A percentile compares a stretch with the other conserved stretches of the same genome.
phyloP scores from a whole-genome alignment of 2,329 filamentous ascomycete species.

The Calonectria pauciramosa region DNA sequence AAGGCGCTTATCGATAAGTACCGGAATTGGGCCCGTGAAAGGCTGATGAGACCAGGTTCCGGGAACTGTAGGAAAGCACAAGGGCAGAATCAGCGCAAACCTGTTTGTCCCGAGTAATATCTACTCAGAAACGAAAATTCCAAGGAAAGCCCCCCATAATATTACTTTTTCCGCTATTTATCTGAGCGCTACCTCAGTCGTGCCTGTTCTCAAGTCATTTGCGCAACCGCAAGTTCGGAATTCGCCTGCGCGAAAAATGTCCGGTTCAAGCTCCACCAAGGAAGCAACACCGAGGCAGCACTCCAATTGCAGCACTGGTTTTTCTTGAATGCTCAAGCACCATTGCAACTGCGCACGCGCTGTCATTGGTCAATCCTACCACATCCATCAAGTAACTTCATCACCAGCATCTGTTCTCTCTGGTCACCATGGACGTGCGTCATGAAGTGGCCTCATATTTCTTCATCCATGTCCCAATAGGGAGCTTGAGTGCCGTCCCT shows the following conservation, averaged over 20 bases:
- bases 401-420: neutral
- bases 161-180: neutral
- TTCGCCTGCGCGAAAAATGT: constrained; percentile 19
- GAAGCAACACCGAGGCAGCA: constrained; percentile 13
- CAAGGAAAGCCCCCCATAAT: constrained; percentile 2
- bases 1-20: constrained; percentile 46
- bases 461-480: neutral
- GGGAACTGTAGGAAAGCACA: constrained; percentile 8
- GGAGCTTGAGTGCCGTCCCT: constrained; percentile 11
- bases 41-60: neutral
- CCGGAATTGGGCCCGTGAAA: neutral
- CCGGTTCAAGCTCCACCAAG: constrained; percentile 10
- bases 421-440: constrained; percentile 8
- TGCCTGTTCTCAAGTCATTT: neutral
- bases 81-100: neutral
- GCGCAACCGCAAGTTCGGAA: constrained; percentile 12
- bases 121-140: constrained; percentile 17
- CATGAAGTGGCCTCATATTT: constrained; percentile 24
- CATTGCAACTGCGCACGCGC: neutral
- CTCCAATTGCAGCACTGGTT: constrained; percentile 9
- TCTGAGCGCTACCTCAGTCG: neutral
- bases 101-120: constrained; percentile 16
- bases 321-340: neutral
- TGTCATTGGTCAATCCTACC: constrained; percentile 12
- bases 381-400: neutral